Conservation (phyloP, 257 asterid genomes). For the Paraleonurus japonicus region DNA sequence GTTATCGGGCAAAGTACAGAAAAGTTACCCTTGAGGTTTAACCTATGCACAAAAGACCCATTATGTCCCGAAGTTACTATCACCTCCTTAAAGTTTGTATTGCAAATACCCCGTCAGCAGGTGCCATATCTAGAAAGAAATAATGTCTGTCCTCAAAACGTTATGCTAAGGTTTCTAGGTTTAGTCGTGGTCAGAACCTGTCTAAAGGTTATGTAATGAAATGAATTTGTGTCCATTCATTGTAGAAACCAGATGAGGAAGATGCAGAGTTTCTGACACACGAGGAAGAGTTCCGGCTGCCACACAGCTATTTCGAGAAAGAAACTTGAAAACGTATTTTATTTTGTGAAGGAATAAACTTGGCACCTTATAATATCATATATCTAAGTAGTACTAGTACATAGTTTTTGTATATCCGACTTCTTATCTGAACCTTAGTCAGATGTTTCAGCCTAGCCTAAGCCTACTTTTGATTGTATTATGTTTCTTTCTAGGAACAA, state of each 20-base stretch:
- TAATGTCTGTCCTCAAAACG: background rate
- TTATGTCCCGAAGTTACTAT: background rate
- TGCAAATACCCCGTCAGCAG: background rate
- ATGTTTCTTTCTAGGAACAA: conserved; percentile 3
- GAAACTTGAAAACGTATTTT: conserved; percentile 53
- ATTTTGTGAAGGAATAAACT: conserved; percentile 44
- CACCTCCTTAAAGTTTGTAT: background rate
- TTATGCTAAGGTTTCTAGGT: background rate
- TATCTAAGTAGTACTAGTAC: too few species aligned
- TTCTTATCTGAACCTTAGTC: conserved; percentile 17
- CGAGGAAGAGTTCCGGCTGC: conserved; percentile 86
- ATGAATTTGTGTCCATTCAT: background rate
- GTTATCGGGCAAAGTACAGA: background rate
- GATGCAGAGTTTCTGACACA: conserved; percentile 59
- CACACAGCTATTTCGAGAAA: conserved; percentile 63
- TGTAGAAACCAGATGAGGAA: conserved; percentile 82
- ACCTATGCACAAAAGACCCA: background rate
- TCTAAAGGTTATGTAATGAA: background rate
- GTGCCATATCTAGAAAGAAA: background rate
- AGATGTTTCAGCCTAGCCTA: background rate
- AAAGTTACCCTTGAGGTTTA: background rate
- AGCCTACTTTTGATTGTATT: background rate
- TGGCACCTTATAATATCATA: conserved; percentile 27
- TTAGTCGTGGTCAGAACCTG: background rate
- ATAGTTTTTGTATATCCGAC: conserved; percentile 19